Evolutionary conservation across 306 rosid genomes (phyloP), one percentile per base, ranked within the genome.

Genomic region (Vigna nakashimae): DNA sequence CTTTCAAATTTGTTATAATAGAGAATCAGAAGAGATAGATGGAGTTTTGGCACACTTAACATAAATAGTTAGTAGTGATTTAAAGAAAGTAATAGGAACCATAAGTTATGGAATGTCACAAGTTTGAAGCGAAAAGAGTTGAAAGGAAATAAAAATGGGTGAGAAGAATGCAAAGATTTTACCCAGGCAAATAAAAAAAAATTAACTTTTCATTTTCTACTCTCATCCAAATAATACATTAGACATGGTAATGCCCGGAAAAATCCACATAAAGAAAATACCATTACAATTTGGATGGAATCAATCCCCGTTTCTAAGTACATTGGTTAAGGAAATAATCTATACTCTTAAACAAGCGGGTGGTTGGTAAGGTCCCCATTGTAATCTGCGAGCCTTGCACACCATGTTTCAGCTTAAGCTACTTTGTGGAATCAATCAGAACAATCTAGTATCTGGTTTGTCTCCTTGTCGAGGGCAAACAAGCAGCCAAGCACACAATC

Each of bases 341-440:
- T 8, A 45, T 65, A 65, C 34, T 76, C 50, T 36, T 57, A 46
- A 48, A 73, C 3, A 68, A 57, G 83, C 52, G 15, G 16, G 64
- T n/a, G 65, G 62, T 53, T 15, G 22, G 77, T 17, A 50, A 34
- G 80, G 52, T 68, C 46, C n/a, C 18, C 53, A 28, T 46, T 49
- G 68, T 28, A 45, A 46, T 73, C 38, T 30, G 12, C 16, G 8
- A 59, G 50, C 30, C 57, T 13, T 50, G 46, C 5, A 15, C 9
- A 0, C 68, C 20, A 51, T 59, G 78, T 59, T 66, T 58, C 56
- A 64, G 65, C 36, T 64, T 56, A 55, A 53, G 60, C 76, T 48
- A 67, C 22, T 65, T 70, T 60, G 55, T 42, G 15, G 60, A 80
- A 60, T 68, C 65, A 52, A 45, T 75, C 14, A 6, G 69, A 57